Evolutionary conservation across 2,329 filamentous ascomycete species (phyloP), one percentile per base, ranked within the genome.

Genomic region (Fusarium luffae): DNA sequence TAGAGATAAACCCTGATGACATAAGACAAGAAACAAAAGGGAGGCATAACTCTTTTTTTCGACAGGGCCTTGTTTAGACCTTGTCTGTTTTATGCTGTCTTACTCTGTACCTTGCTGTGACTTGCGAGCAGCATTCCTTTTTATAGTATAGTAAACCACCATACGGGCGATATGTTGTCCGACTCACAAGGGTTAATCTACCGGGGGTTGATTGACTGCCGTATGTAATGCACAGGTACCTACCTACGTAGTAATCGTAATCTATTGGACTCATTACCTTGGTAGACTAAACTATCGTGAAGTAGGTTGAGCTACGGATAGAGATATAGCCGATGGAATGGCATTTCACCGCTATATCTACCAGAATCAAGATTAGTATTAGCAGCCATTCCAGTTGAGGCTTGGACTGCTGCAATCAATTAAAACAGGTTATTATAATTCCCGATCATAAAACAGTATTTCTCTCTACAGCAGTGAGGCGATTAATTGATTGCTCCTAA

Each of bases 111-210:
- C 44, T 28, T 46, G 37, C 40, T 41, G 25, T 60, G 23, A 14
- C 34, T 42, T 42, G 16, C 19, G 21, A 32, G 49, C 23, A 49
- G 47, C 18, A 37, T 56, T 65, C 54, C 54, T 65, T 59, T 65
- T 59, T 59, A 63, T 65, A 65, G 60, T n/a, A 32, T 27, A 42
- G 28, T 28, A 28, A 1, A 10, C 27, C 5, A 37, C 6, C 34
- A 37, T 37, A 52, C 46, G 41, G 52, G 60, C 41, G 46, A 37
- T 41, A 51, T 43, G 23, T 27, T 49, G 60, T 65, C 60, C 54
- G 34, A 59, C 62, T 59, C 27, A 51, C 14, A 47, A 46, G 43
- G 23, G 51, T 41, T 41, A 10, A 27, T 37, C 34, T 37, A 60
- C 34, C 12, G n/a, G 40, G 40, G 41, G 46, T 34, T 46, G 11